Percentiles rank a stretch among this genome's conserved stretches.
These are phyloP conservation scores for Ceratobasidium sp. DNA, from an alignment of 1,284 basidiomycete genomes.

Conservation along the genomic window DNA sequence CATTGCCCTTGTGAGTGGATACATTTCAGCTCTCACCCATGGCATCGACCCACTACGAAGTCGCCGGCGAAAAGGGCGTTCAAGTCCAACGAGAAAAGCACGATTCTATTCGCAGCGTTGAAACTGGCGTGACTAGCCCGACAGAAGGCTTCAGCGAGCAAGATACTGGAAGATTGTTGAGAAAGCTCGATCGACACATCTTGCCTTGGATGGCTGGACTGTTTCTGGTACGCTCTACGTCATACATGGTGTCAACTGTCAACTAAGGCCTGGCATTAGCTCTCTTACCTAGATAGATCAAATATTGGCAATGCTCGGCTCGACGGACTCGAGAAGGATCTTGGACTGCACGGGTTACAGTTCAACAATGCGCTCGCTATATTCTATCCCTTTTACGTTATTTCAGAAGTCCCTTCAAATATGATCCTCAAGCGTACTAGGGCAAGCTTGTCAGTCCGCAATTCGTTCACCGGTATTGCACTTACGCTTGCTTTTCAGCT, in stretches of 20 bases:
- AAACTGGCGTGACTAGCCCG: neutral
- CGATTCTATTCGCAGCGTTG: neutral
- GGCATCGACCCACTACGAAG: constrained; percentile 17
- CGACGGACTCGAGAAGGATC: constrained; percentile 42
- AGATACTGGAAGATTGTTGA: constrained; percentile 22
- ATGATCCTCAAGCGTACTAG: constrained; percentile 60
- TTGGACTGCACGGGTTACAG: constrained; percentile 35
- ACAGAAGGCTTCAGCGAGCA: neutral
- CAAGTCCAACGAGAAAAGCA: constrained; percentile 12
- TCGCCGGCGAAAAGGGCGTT: constrained; percentile 25
- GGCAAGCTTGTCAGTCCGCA: constrained; percentile 61
- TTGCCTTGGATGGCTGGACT: constrained; percentile 50
- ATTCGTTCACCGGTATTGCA: constrained; percentile 58
- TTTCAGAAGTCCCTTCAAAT: constrained; percentile 58
- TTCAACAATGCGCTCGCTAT: constrained; percentile 62
- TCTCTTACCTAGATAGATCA: constrained; percentile 63
- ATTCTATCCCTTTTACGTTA: constrained; percentile 63
- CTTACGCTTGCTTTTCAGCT: neutral
- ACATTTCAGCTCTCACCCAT: neutral
- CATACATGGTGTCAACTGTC: neutral
- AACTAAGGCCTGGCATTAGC: constrained; percentile 3
- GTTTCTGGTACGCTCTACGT: constrained; percentile 78
- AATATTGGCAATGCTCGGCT: constrained; percentile 67
- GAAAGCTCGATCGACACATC: constrained; percentile 38
- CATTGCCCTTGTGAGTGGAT: too few relatives aligned